These are phyloP conservation scores for Cercophora newfieldiana DNA, from an alignment of 495 filamentous ascomycete genomes.

Conservation along the genomic window DNA sequence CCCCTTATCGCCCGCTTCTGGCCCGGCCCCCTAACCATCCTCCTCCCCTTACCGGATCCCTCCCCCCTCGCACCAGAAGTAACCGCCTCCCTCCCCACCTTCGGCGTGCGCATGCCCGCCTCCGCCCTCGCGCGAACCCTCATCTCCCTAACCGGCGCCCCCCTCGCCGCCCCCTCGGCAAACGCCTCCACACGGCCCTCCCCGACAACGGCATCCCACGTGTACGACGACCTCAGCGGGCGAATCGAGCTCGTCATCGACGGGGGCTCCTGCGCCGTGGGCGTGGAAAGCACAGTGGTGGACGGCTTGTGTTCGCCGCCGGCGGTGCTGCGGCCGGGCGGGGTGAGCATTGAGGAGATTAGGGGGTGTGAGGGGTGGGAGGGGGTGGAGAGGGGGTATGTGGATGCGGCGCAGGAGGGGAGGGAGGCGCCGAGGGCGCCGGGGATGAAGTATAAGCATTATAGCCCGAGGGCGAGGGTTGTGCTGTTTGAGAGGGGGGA, in stretches of 20 bases:
- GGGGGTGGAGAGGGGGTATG: conserved; percentile 69
- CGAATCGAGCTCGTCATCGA: conserved; percentile 90
- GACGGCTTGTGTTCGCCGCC: conserved; percentile 83
- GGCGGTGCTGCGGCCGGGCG: conserved; percentile 80
- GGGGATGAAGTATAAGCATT: conserved; percentile 99
- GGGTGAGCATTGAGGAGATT: conserved; percentile 84
- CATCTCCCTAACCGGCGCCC: conserved; percentile 71
- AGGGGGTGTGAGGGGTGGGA: conserved; percentile 78
- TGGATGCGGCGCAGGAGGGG: conserved; percentile 59
- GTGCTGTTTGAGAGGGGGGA: conserved; percentile 69
- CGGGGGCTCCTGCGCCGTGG: conserved; percentile 80
- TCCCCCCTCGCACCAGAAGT: conserved; percentile 81
- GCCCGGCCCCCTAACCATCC: conserved; percentile 92
- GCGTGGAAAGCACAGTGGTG: conserved; percentile 95
- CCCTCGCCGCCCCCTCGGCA: conserved; percentile 91
- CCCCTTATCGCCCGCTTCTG: conserved; percentile 82
- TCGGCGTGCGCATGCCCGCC: conserved; percentile 87
- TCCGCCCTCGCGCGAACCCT: conserved; percentile 81
- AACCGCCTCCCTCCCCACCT: conserved; percentile 77
- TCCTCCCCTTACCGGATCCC: conserved; percentile 71
- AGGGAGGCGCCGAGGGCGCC: conserved; percentile 69
- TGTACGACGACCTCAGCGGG: conserved; percentile 78
- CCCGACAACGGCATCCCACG: conserved; percentile 86
- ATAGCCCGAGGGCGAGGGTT: conserved; percentile 87
- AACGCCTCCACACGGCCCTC: conserved; percentile 92